Evolutionary conservation across 768 basidiomycete genomes (phyloP), one percentile per base, ranked within the genome.

Genomic region (Sporobolomyces phaffii): DNA sequence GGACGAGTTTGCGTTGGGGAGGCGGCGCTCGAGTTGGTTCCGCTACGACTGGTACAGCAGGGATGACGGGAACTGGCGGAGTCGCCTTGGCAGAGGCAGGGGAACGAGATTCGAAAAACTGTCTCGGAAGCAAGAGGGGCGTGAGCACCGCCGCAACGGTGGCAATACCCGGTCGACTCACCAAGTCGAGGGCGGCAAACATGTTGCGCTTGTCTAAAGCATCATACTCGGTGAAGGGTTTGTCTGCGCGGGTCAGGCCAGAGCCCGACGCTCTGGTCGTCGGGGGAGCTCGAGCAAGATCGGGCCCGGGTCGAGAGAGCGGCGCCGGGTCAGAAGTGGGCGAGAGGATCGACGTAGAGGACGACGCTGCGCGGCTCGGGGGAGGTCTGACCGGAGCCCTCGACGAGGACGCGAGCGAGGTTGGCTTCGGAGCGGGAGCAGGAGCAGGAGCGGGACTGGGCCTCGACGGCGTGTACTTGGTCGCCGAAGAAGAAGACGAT

Each of bases 151-250:
- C n/a, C n/a, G n/a, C n/a, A 36, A 24, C n/a, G 10, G 17, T 11
- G 17, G 22, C 11, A 36, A 7, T 22, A 4, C 3, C 36, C 0
- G 28, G 34, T n/a, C 29, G 17, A 29, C 62, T 20, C 14, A 70
- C 69, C 45, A 26, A 7, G 36, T 70, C 69, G 7, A 70, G 41
- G 2, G 33, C 60, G 4, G 24, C 40, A 26, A 70, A 70, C 14
- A 70, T 29, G 29, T 44, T 56, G 10, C 45, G 14, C 51, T 64
- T 70, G 56, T 70, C 69, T 3, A 28, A 6, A 28, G 54, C 34
- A 17, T 52, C 65, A 28, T 70, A 66, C 45, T 60, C 36, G 18
- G 38, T 50, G 53, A 66, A 66, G n/a, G 8, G 29, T 34, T 70
- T 66, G 43, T 36, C 49, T 31, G 14, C 8, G 13, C 49, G 5